A percentile compares a stretch with the other conserved stretches of the same genome.
phyloP scores from a whole-genome alignment of 306 rosid genomes.

The Cajanus cajan region DNA sequence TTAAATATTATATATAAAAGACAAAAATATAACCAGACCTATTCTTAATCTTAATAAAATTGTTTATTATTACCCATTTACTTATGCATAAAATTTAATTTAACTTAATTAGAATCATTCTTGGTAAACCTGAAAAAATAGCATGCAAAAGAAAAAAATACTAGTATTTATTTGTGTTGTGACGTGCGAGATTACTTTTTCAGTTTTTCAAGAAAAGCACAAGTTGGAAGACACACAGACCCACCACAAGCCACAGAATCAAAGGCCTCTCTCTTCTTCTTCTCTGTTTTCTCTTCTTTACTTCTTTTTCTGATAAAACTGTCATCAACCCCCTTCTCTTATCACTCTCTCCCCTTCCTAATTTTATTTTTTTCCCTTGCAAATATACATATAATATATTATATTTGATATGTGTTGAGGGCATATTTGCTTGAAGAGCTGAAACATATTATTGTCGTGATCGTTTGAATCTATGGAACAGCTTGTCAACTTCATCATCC shows the following conservation, averaged over 20 bases:
- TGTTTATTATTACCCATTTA: background rate
- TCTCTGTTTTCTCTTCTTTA: slow-evolving; percentile 25
- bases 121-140: slow-evolving; percentile 13
- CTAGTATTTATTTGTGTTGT: background rate
- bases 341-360: background rate
- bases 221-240: slow-evolving; percentile 12
- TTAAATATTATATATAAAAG: too few species aligned
- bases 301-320: slow-evolving; percentile 34
- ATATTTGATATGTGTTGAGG: background rate
- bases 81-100: background rate
- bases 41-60: background rate
- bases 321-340: slow-evolving; percentile 15
- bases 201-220: slow-evolving; percentile 32
- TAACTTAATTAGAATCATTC: background rate
- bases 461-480: slow-evolving; percentile 59
- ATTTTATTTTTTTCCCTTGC: background rate
- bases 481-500: slow-evolving; percentile 55
- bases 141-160: too few species aligned
- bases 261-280: slow-evolving; percentile 24
- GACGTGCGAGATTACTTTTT: slow-evolving; percentile 19
- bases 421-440: slow-evolving; percentile 16
- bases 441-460: slow-evolving; percentile 8
- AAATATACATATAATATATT: background rate
- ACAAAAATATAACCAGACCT: too few species aligned
- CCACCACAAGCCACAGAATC: slow-evolving; percentile 25